These are phyloP conservation scores for Lathyrus oleraceus DNA, from an alignment of 306 rosid species.

Conservation along the genomic window DNA sequence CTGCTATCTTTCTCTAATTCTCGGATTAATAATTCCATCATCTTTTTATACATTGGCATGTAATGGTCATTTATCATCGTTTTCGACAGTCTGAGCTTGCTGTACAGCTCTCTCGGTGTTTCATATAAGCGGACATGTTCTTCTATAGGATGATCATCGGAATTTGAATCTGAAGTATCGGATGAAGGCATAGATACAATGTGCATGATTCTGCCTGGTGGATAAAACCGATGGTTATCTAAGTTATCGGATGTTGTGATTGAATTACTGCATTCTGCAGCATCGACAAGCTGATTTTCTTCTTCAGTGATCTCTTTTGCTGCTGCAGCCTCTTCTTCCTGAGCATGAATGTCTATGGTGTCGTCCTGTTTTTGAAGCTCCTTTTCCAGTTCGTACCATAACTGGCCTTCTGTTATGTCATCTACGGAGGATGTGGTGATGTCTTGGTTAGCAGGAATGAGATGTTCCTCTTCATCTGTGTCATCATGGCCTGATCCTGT, in stretches of 20 bases:
- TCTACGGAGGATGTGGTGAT: slow-evolving; percentile 44
- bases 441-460: slow-evolving; percentile 47
- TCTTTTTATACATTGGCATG: slow-evolving; percentile 98
- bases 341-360: slow-evolving; percentile 43
- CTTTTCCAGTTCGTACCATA: slow-evolving; percentile 87
- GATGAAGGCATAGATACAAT: slow-evolving; percentile 55
- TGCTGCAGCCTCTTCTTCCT: slow-evolving; percentile 75
- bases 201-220: slow-evolving; percentile 95
- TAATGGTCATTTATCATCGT: slow-evolving; percentile 95
- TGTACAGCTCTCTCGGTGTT: slow-evolving; percentile 83
- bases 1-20: slow-evolving; percentile 64
- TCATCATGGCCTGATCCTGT: slow-evolving; percentile 69
- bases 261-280: slow-evolving; percentile 59
- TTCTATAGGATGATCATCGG: slow-evolving; percentile 43
- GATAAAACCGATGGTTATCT: slow-evolving; percentile 73
- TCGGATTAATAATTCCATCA: slow-evolving; percentile 80
- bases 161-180: slow-evolving; percentile 44
- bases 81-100: slow-evolving; percentile 89
- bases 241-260: slow-evolving; percentile 55
- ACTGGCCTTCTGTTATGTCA: slow-evolving; percentile 71
- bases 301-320: slow-evolving; percentile 77
- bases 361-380: slow-evolving; percentile 72
- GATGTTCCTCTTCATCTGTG: slow-evolving; percentile 74
- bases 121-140: slow-evolving; percentile 69
- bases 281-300: slow-evolving; percentile 64